phyloP scores from a whole-genome alignment of 345 rosid genomes.

The Turritis glabra region DNA sequence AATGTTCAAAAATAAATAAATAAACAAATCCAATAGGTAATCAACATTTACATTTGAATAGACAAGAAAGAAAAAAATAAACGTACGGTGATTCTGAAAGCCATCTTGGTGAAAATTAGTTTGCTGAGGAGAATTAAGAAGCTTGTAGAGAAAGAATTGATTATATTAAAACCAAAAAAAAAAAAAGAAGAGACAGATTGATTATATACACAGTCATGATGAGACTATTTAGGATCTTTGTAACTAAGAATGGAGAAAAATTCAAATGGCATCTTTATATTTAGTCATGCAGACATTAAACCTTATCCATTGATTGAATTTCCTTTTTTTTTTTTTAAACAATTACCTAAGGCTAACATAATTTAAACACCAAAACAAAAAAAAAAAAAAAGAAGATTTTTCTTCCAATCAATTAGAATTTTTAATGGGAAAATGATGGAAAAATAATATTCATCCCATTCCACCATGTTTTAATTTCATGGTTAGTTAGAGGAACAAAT shows the following conservation, averaged over 20 bases:
- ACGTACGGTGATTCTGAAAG: constrained; percentile 38
- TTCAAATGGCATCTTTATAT: constrained; percentile 27
- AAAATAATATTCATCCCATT: not conserved
- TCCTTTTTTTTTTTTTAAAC: not conserved
- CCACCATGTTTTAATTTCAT: not conserved
- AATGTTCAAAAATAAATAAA: not conserved
- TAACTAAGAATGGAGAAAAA: constrained; percentile 23
- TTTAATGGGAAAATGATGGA: too few relatives aligned
- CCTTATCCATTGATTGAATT: constrained; percentile 1
- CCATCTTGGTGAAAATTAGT: constrained; percentile 7
- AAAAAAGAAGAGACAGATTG: not conserved
- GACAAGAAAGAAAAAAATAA: not conserved
- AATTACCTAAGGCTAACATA: not conserved
- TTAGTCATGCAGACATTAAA: constrained; percentile 19
- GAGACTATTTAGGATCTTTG: constrained; percentile 37
- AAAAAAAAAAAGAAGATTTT: too few relatives aligned
- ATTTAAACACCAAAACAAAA: not conserved
- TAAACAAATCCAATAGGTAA: too few relatives aligned
- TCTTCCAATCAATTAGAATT: too few relatives aligned
- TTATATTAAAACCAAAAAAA: not conserved
- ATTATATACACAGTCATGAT: not conserved
- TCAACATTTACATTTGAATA: not conserved
- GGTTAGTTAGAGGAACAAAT: not conserved
- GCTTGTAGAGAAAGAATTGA: constrained; percentile 4
- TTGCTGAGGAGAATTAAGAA: not conserved